A percentile compares a stretch with the other conserved stretches of the same genome.
Evolutionary conservation across 2,329 filamentous ascomycete genomes (phyloP).

Genomic region (Colletotrichum tanaceti): DNA sequence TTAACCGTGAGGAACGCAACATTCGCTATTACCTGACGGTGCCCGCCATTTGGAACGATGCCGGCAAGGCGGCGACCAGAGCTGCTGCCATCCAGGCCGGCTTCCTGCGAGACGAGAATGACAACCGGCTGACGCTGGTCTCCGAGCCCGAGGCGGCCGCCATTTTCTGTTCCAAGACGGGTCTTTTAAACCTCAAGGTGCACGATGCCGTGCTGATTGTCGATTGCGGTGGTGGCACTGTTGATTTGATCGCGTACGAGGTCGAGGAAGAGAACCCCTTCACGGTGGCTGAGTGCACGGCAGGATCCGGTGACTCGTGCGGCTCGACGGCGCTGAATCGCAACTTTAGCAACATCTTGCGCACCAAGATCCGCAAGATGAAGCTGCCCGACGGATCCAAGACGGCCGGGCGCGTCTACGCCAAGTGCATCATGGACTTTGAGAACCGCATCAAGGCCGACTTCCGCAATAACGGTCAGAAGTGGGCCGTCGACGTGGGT

Average conservation of each 20-base stretch:
- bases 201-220: conserved; percentile 98
- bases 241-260: conserved; percentile 98
- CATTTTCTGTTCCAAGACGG: conserved; percentile 97
- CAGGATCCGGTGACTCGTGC: conserved; percentile 96
- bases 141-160: conserved; percentile 97
- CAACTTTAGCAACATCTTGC: conserved; percentile 97
- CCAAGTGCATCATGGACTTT: conserved; percentile 99
- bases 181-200: conserved; percentile 95
- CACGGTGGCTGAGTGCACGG: conserved; percentile 96
- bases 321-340: conserved; percentile 98
- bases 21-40: conserved; percentile 98
- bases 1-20: conserved; percentile 97
- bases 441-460: conserved; percentile 99
- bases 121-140: conserved; percentile 93
- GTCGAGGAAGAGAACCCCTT: conserved; percentile 98
- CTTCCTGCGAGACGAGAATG: conserved; percentile 96
- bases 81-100: conserved; percentile 96
- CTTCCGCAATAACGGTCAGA: conserved; percentile 98
- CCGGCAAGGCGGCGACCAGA: conserved; percentile 95
- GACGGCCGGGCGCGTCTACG: conserved; percentile 97
- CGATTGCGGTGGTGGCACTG: conserved; percentile 97
- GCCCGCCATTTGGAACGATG: conserved; percentile 99
- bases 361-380: conserved; percentile 99
- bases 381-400: conserved; percentile 97
- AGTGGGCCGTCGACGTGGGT: conserved; percentile 98